Percentiles rank a stretch among this genome's conserved stretches.
Evolutionary conservation across 192 early-diverging fungal species (phyloP).

Genomic region (Gamsiella multidivaricata): DNA sequence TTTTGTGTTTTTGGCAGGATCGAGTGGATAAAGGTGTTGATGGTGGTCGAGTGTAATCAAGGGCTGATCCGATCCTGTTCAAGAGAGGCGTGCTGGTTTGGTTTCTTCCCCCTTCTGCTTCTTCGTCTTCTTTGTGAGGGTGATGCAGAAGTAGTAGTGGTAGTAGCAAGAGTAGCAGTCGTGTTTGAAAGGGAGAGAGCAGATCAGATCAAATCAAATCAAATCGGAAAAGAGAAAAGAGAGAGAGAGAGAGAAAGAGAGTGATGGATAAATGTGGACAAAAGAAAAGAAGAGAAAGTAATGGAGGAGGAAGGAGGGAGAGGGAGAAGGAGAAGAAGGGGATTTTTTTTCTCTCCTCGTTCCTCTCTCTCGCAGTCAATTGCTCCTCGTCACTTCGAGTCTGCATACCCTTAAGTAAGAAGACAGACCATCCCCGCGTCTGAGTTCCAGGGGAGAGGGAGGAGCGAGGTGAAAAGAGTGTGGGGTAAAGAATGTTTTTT

Average conservation of each 20-base stretch:
- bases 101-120: no score
- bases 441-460: no score
- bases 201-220: not conserved
- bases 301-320: not conserved
- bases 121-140: no score
- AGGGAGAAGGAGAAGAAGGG: not conserved
- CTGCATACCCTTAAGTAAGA: no score
- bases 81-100: no score
- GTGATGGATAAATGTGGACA: not conserved
- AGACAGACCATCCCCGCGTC: no score
- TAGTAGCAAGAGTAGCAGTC: not conserved
- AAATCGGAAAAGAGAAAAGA: not conserved
- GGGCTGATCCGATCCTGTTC: not conserved
- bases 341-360: no score
- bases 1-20: not conserved
- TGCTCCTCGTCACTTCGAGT: no score
- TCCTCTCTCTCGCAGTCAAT: no score
- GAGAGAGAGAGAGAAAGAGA: not conserved
- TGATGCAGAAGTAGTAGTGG: no score
- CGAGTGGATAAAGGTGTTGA: not conserved
- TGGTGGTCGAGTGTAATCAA: not conserved
- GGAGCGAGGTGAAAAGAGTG: no score
- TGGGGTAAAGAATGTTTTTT: no score
- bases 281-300: not conserved
- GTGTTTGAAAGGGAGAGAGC: not conserved